Evolutionary conservation across 1,284 basidiomycete genomes (phyloP).

Genomic region (Ceratobasidium theobromae): DNA sequence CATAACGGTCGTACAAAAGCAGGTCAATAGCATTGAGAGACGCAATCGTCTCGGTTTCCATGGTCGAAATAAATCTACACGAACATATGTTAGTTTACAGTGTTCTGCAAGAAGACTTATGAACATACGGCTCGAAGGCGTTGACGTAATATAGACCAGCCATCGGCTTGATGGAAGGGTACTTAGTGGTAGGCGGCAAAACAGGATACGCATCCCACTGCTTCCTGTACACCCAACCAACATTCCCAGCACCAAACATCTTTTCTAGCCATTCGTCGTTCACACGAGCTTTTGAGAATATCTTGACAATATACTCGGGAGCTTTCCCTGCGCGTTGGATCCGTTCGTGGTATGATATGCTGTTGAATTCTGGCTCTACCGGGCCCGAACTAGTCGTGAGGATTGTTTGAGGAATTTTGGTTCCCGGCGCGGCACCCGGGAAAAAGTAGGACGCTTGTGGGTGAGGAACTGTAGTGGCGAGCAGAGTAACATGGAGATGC

Average conservation of each 20-base stretch:
- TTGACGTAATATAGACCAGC: slow-evolving; percentile 86
- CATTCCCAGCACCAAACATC: slow-evolving; percentile 61
- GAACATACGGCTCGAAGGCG: slow-evolving; percentile 76
- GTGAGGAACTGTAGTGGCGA: slow-evolving; percentile 70
- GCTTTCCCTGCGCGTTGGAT: slow-evolving; percentile 44
- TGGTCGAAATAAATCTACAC: slow-evolving; percentile 72
- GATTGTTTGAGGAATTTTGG: slow-evolving; percentile 63
- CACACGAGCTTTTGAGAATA: slow-evolving; percentile 74
- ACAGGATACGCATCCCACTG: slow-evolving; percentile 81
- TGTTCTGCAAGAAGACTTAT: slow-evolving; percentile 17
- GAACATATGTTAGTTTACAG: slow-evolving; percentile 31
- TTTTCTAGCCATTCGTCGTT: slow-evolving; percentile 67
- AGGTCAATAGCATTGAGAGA: slow-evolving; percentile 82
- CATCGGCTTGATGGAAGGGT: slow-evolving; percentile 75
- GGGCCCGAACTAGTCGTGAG: slow-evolving; percentile 67
- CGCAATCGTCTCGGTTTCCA: slow-evolving; percentile 90
- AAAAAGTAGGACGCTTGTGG: slow-evolving; percentile 75
- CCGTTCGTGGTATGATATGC: slow-evolving; percentile 79
- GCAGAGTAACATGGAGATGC: slow-evolving; percentile 83
- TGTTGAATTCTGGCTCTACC: slow-evolving; percentile 79
- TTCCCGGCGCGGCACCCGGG: slow-evolving; percentile 45
- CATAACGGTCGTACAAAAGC: slow-evolving; percentile 67
- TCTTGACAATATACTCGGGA: slow-evolving; percentile 74
- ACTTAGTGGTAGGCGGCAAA: slow-evolving; percentile 64
- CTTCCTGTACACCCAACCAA: slow-evolving; percentile 83